These are phyloP conservation scores for Yamadazyma sp. DNA, from an alignment of 1,139 yeast species.

Conservation along the genomic window DNA sequence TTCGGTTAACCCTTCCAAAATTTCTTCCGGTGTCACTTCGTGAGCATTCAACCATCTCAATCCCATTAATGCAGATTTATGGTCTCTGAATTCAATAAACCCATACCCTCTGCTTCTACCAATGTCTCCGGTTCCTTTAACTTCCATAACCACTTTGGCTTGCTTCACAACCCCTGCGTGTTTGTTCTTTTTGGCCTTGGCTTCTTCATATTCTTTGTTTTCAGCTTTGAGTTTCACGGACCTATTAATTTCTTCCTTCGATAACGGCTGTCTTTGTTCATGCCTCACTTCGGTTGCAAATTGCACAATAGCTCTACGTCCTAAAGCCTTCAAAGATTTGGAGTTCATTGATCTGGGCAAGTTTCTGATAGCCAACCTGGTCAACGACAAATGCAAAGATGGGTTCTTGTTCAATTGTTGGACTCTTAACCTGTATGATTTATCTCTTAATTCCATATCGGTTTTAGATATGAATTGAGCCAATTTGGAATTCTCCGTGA, in stretches of 20 bases:
- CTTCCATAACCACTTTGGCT: conserved; percentile 89
- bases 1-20: conserved; percentile 67
- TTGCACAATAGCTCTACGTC: conserved; percentile 91
- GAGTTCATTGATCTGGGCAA: conserved; percentile 90
- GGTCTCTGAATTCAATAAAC: conserved; percentile 90
- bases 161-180: conserved; percentile 90
- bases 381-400: conserved; percentile 82
- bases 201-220: conserved; percentile 45
- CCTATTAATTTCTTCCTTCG: conserved; percentile 84
- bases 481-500: conserved; percentile 75
- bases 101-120: conserved; percentile 98
- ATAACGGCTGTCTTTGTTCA: conserved; percentile 75
- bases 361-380: conserved; percentile 92
- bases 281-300: conserved; percentile 91
- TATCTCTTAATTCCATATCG: conserved; percentile 86
- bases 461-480: conserved; percentile 67
- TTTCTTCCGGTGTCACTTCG: conserved; percentile 70
- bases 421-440: conserved; percentile 81
- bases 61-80: conserved; percentile 92
- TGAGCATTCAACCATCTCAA: conserved; percentile 97
- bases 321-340: conserved; percentile 85
- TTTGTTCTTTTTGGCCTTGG: conserved; percentile 60
- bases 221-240: conserved; percentile 65
- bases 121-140: conserved; percentile 79
- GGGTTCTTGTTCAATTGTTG: conserved; percentile 92